Evolutionary conservation across 23 red algal species (phyloP).

Genomic region (Gracilaria gracilis): DNA sequence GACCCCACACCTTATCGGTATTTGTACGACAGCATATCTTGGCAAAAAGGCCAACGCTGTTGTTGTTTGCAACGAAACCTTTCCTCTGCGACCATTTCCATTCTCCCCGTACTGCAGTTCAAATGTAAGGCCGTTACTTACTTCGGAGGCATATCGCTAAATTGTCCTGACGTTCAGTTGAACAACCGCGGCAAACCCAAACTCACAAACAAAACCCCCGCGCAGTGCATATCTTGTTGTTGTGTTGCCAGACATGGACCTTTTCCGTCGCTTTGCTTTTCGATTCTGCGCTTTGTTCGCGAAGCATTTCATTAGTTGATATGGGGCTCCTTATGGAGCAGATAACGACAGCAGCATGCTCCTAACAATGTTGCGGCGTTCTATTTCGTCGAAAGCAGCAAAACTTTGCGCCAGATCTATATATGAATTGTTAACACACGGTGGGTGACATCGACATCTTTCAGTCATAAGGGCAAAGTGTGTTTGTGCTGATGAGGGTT

Average conservation of each 20-base stretch:
- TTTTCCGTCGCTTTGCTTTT: not conserved
- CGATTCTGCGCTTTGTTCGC: not conserved
- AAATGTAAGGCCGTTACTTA: not conserved
- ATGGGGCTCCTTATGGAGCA: not conserved
- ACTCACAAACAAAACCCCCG: not conserved
- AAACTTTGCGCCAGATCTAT: not conserved
- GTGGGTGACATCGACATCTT: not conserved
- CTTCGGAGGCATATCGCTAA: not conserved
- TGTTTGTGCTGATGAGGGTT: not conserved
- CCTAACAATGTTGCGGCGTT: not conserved
- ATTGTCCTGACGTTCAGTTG: not conserved
- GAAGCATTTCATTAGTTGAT: not conserved
- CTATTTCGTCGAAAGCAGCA: not conserved
- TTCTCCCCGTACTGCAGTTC: not conserved
- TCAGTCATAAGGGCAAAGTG: not conserved
- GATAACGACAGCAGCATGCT: not conserved
- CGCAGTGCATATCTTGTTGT: not conserved
- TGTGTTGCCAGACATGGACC: not conserved
- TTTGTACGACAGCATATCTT: too few species aligned
- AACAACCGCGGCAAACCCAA: not conserved
- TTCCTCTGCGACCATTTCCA: not conserved
- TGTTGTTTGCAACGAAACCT: not conserved
- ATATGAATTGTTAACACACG: not conserved
- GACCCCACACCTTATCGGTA: too few species aligned
- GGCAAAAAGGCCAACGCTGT: constrained; percentile 14